A percentile compares a stretch with the other conserved stretches of the same genome.
These are phyloP conservation scores for Pythium utonaiense DNA, from an alignment of 352 stramenopile genomes.

Conservation along the genomic window DNA sequence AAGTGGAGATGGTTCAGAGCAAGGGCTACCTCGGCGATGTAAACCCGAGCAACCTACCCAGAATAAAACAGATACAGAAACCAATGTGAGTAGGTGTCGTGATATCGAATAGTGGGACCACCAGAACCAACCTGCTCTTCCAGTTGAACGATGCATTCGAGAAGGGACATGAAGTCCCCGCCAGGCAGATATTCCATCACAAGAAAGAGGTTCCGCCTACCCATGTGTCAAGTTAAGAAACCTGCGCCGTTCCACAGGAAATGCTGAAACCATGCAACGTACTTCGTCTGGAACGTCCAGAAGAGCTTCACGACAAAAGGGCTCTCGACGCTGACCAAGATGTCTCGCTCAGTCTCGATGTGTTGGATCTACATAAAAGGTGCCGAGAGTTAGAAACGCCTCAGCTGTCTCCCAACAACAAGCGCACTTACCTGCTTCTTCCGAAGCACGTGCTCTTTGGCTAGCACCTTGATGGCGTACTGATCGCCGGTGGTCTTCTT, in stretches of 20 bases:
- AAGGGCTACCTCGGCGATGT: slow-evolving; percentile 86
- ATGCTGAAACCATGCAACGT: slow-evolving; percentile 15
- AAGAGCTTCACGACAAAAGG: slow-evolving; percentile 91
- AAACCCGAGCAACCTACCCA: slow-evolving; percentile 71
- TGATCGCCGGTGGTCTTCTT: slow-evolving; percentile 88
- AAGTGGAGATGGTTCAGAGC: slow-evolving; percentile 84
- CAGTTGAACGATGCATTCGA: slow-evolving; percentile 86
- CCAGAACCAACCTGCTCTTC: slow-evolving; percentile 62
- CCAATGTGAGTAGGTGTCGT: not conserved
- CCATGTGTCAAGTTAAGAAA: not conserved
- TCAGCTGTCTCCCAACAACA: not conserved
- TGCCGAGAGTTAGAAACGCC: not conserved
- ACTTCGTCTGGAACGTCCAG: slow-evolving; percentile 90
- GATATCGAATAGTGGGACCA: not conserved
- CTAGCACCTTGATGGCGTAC: slow-evolving; percentile 90
- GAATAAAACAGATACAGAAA: not conserved
- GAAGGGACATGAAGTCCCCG: slow-evolving; percentile 88
- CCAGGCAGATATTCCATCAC: slow-evolving; percentile 91
- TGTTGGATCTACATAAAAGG: slow-evolving; percentile 53
- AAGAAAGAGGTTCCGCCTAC: slow-evolving; percentile 80
- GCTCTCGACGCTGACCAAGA: slow-evolving; percentile 82
- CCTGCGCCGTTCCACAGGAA: not conserved
- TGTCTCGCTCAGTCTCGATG: slow-evolving; percentile 87
- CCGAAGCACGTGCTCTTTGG: slow-evolving; percentile 83
- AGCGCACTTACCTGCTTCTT: slow-evolving; percentile 85